Evolutionary conservation across 495 filamentous ascomycete species (phyloP).

Genomic region (Friedmanniomyces endolithicus): DNA sequence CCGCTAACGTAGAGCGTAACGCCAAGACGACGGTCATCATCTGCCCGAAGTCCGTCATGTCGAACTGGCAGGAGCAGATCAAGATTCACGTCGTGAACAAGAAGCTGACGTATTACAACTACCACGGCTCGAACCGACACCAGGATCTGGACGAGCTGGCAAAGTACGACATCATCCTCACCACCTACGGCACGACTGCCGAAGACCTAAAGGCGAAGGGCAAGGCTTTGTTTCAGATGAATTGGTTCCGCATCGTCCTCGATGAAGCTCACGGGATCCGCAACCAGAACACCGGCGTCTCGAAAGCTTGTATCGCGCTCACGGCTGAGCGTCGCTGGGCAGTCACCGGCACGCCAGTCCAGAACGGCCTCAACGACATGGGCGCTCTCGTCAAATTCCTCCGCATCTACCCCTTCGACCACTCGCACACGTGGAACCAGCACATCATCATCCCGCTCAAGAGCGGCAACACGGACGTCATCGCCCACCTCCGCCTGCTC

Average conservation of each 20-base stretch:
- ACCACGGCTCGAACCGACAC: constrained; percentile 66
- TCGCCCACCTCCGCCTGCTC: constrained; percentile 76
- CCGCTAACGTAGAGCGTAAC: constrained; percentile 44
- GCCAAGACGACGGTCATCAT: constrained; percentile 74
- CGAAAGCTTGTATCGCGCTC: constrained; percentile 72
- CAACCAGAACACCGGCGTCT: constrained; percentile 65
- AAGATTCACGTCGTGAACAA: constrained; percentile 58
- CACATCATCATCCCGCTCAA: constrained; percentile 75
- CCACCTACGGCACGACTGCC: constrained; percentile 79
- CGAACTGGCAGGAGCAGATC: constrained; percentile 87
- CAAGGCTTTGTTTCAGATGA: constrained; percentile 61
- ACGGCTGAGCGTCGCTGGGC: constrained; percentile 81
- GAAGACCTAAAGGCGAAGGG: constrained; percentile 47
- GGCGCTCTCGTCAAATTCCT: constrained; percentile 84
- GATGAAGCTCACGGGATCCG: constrained; percentile 94
- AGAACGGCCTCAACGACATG: constrained; percentile 86
- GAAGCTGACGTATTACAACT: constrained; percentile 57
- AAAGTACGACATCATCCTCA: constrained; percentile 71
- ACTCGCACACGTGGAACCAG: constrained; percentile 56
- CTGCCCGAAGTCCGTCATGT: constrained; percentile 76
- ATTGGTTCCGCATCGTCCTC: constrained; percentile 90
- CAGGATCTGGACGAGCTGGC: constrained; percentile 56
- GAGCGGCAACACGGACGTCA: constrained; percentile 63
- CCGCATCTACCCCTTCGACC: constrained; percentile 73
- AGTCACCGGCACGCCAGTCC: constrained; percentile 82